phyloP scores from a whole-genome alignment of 108 stramenopile genomes.

The Seminavis robusta region DNA sequence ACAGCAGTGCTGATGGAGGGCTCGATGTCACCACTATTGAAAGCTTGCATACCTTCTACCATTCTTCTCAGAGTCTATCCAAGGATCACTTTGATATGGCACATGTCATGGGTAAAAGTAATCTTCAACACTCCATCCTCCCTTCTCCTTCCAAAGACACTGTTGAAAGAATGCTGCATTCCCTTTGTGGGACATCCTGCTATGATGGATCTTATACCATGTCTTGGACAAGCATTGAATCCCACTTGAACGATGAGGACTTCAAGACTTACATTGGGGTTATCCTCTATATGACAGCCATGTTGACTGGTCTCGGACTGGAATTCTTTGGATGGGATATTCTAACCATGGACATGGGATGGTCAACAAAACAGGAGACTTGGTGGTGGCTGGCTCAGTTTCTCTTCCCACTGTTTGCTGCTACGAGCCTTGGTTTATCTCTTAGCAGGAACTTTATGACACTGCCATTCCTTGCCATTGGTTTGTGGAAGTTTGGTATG shows the following conservation, averaged over 20 bases:
- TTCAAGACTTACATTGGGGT: constrained; percentile 5
- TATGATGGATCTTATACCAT: no score
- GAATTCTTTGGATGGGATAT: not conserved
- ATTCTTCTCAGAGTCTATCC: no score
- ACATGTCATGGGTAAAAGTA: no score
- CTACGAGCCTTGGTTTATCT: constrained; percentile 7
- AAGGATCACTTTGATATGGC: no score
- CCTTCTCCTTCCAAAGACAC: no score
- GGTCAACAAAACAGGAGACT: not conserved
- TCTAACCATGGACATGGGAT: not conserved
- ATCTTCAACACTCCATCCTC: no score
- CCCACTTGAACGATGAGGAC: constrained; percentile 3
- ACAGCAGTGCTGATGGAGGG: no score
- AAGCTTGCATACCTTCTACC: no score
- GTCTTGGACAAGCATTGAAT: no score
- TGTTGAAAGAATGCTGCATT: no score
- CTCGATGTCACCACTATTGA: no score
- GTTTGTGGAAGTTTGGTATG: constrained; percentile 15
- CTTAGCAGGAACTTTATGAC: constrained; percentile 2
- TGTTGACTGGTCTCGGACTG: constrained; percentile 9
- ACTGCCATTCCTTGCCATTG: constrained; percentile 1
- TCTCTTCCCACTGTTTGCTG: constrained; percentile 8
- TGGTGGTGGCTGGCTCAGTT: constrained; percentile 13
- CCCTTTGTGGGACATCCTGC: no score
- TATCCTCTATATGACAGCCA: constrained; percentile 4